Evolutionary conservation across 2,329 filamentous ascomycete species (phyloP), one percentile per base, ranked within the genome.

Genomic region (Aspergillus sp.): DNA sequence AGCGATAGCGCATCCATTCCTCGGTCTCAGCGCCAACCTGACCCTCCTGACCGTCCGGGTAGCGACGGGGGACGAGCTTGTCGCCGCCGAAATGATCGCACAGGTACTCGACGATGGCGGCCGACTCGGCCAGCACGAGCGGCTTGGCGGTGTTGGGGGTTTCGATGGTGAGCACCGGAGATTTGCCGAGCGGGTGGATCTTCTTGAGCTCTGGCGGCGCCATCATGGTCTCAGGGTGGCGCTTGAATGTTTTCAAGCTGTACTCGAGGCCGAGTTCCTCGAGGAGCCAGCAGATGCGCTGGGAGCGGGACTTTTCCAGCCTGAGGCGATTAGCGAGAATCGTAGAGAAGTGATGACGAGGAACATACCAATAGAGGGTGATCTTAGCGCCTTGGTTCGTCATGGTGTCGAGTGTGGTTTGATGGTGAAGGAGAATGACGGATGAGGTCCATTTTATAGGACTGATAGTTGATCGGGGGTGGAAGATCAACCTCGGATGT

Each of bases 171-270:
- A 97, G 75, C 40, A 93, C 75, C 0, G 93, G 93, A 1, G 90
- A 91, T 70, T 96, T 96, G 56, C 93, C 93, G 3, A 96, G 79
- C 0, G 90, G 87, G 65, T 96, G 90, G 35, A 95, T 74, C 57
- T 89, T 79, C 65, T 88, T 86, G 43, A 96, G 80, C 63, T 89
- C 87, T 0, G 83, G 76, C 3, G 90, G 89, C 1, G 92, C 92
- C n/a, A 89, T 77, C 60, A 77, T 80, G 19, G 40, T 42, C 50
- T 86, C 81, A 52, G 72, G 63, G 36, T 70, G 68, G 35, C 92
- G 86, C 70, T 89, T 90, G 79, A 88, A 94, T 49, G 87, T 80
- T 65, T 93, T 84, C 52, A 96, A 74, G 56, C 92, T 83, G 73
- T 95, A 96, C 24, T 86, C 80, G 32, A 95, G 71, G 41, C 87